Evolutionary conservation across 208 protist species (phyloP), one percentile per base, ranked within the genome.

Genomic region (Trypanosoma congolense): DNA sequence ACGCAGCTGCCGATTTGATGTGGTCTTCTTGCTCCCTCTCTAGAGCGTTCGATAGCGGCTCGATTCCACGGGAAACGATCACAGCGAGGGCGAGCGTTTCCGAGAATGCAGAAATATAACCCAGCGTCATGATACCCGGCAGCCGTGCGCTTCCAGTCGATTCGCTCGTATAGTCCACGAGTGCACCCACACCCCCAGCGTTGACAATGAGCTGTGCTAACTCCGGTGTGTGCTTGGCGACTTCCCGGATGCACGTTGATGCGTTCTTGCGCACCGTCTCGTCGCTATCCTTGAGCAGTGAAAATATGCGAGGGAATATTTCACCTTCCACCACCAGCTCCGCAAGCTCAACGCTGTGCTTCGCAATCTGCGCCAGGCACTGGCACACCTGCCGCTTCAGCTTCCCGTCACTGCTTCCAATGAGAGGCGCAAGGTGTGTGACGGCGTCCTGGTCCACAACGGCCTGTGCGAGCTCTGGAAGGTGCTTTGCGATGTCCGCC

Each of bases 251-350:
- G 55, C 95, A 96, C 38, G 95, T 99, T 2, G 96, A 95, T 16
- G 97, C 93, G 73, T 98, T 99, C 69, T 98, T 98, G 58, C 96
- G 81, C 40, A 98, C 96, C 50, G 95, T 73, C 51, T 87, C 86
- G 59, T 99, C 98, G 35, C 75, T 65, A 66, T 99, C 97, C 65
- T 97, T 97, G 42, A 99, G 90, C 16, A 97, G 83, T 19, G 86
- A 63, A 58, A 98, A 95, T 40, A 98, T 96, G 57, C 95, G 86
- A 3, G 98, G 97, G 70, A 99, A 99, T 64, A 99, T 98, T 68
- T 98, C 96, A 8, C 92, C 97, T 75, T 98, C 97, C 18, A 99
- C 96, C n/a, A 99, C 94, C 29, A 98, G 71, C 82, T 99, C 98
- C 9, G 97, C 97, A 12, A 98, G 83, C 75, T 99, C 96, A 22